A percentile compares a stretch with the other conserved stretches of the same genome.
These are phyloP conservation scores for Diaporthe sp. DNA, from an alignment of 2,329 filamentous ascomycete genomes.

Conservation along the genomic window DNA sequence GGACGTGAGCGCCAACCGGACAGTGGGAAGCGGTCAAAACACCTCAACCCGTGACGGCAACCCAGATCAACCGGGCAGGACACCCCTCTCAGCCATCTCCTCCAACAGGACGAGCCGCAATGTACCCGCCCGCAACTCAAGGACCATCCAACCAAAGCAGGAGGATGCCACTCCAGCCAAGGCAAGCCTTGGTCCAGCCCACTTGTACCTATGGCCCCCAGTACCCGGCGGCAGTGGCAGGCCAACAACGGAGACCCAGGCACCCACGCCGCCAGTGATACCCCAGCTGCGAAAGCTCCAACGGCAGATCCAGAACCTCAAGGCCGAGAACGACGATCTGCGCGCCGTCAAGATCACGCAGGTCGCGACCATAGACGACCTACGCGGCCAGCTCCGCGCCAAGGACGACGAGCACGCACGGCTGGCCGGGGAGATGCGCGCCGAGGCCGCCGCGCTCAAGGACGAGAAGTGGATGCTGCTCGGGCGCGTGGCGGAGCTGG, in stretches of 20 bases:
- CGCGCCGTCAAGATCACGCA: constrained; percentile 22
- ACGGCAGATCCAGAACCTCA: constrained; percentile 24
- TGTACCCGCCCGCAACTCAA: neutral
- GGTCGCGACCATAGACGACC: constrained; percentile 17
- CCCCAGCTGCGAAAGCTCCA: constrained; percentile 18
- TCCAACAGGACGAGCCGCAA: neutral
- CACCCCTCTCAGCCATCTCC: neutral
- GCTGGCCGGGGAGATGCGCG: constrained; percentile 25
- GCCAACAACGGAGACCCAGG: neutral
- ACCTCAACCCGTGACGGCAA: neutral
- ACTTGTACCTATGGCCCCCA: neutral
- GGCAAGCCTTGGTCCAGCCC: neutral
- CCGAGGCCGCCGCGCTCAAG: constrained; percentile 25
- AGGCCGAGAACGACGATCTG: constrained; percentile 1
- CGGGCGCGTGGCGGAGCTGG: constrained; percentile 32
- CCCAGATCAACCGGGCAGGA: neutral
- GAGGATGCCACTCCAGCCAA: neutral
- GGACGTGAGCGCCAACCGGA: constrained; percentile 21
- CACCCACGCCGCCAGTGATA: neutral
- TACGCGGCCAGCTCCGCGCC: constrained; percentile 19
- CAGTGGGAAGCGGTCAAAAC: constrained; percentile 1
- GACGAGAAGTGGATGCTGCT: constrained; percentile 33
- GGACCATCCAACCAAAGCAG: neutral
- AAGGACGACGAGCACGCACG: constrained; percentile 27
- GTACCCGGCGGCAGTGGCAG: neutral